Conservation (phyloP, 768 basidiomycete species). For the Mycena haematopus region DNA sequence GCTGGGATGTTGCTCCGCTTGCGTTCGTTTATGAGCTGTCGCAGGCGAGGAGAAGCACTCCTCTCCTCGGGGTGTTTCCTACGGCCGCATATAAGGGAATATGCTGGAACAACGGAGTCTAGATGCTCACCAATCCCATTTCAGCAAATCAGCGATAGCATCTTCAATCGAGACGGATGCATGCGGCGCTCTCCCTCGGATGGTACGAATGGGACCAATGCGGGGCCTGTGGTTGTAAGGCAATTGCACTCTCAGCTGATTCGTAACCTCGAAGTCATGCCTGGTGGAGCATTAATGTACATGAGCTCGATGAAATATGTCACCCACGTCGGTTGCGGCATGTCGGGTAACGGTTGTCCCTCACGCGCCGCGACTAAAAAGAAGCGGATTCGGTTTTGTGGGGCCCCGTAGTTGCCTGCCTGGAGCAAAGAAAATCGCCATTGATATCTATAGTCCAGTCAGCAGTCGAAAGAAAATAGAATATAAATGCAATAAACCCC, state of each 20-base stretch:
- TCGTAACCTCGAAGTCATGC: conserved; percentile 53
- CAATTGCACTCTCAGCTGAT: conserved; percentile 58
- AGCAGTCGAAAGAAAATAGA: neutral
- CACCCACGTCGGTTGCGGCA: conserved; percentile 56
- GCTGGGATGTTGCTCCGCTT: conserved; percentile 39
- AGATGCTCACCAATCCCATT: conserved; percentile 71
- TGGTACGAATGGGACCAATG: conserved; percentile 49
- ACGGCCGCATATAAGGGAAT: neutral
- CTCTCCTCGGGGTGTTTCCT: conserved; percentile 44
- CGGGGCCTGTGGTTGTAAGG: conserved; percentile 41
- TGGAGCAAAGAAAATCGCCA: conserved; percentile 56
- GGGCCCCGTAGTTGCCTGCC: conserved; percentile 62
- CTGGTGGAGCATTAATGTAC: conserved; percentile 7
- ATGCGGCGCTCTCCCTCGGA: conserved; percentile 61
- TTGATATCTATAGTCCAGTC: conserved; percentile 51
- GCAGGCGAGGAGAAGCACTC: conserved; percentile 17
- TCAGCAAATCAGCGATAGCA: conserved; percentile 75
- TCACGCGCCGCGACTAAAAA: conserved; percentile 57
- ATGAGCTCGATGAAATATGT: neutral
- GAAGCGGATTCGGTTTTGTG: conserved; percentile 61
- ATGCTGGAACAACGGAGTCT: neutral
- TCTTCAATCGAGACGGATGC: conserved; percentile 68
- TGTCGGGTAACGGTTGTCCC: conserved; percentile 50
- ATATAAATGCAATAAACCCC: conserved; percentile 51
- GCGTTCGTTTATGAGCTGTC: conserved; percentile 30